Conservation (phyloP, 164 flowering plant species). For the Paratinospora sagittata region DNA sequence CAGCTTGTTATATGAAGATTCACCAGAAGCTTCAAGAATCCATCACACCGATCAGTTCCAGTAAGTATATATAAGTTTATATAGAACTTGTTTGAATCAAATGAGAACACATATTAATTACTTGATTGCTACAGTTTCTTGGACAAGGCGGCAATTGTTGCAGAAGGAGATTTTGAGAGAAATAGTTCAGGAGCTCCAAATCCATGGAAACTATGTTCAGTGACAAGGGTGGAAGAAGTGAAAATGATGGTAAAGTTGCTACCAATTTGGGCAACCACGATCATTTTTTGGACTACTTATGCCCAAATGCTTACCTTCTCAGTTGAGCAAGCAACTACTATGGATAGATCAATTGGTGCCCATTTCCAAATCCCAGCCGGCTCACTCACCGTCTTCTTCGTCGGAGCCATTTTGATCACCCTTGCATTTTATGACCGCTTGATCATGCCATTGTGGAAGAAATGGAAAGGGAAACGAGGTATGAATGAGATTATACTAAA, state of each 20-base stretch:
- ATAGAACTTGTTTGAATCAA: background rate
- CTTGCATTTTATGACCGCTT: constrained; percentile 62
- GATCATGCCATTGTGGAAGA: constrained; percentile 72
- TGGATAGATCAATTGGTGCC: constrained; percentile 61
- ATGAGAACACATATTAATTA: background rate
- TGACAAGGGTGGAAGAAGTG: constrained; percentile 68
- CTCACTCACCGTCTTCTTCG: constrained; percentile 86
- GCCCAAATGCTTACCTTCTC: constrained; percentile 92
- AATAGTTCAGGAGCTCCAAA: constrained; percentile 29
- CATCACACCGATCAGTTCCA: constrained; percentile 55
- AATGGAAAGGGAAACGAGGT: constrained; percentile 80
- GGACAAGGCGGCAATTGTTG: constrained; percentile 69
- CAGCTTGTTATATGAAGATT: constrained; percentile 41
- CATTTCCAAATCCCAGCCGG: constrained; percentile 82
- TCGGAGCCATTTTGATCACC: constrained; percentile 63
- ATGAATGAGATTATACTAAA: background rate
- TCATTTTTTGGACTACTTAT: constrained; percentile 78
- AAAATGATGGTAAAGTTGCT: constrained; percentile 58
- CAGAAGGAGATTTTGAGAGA: constrained; percentile 41
- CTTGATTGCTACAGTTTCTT: constrained; percentile 23
- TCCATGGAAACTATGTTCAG: constrained; percentile 68
- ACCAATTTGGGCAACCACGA: constrained; percentile 84
- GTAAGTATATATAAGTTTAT: constrained; percentile 30
- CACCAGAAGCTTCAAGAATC: constrained; percentile 37
- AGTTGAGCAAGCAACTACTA: constrained; percentile 76